Base-by-base conservation (phyloP, 1,284 basidiomycete species). In the Xerocomus amazonicus region DNA sequence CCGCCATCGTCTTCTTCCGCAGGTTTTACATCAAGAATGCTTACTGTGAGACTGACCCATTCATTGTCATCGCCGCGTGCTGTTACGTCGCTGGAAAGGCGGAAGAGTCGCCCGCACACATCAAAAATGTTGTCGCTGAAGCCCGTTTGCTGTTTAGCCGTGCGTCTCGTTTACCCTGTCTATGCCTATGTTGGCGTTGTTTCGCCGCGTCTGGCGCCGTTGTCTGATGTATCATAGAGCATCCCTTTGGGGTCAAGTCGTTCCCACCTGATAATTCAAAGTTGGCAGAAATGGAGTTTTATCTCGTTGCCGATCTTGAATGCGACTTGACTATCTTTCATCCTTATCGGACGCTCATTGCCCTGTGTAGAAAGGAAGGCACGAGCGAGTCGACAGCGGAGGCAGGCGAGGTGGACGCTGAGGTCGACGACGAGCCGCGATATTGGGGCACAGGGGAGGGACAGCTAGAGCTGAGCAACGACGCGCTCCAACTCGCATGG, bases 281-380 rank as follows among this genome's bases (percentile, higher is more conserved):
- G 62, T 73, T 99, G 6, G 96, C 95, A 5, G 95, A 98, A 68
- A 97, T 97, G 95, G 96, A 98, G 68, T 98, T 98, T 71, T 98
- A 97, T 70, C 81, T 99, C 12, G 83, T 99, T 17, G 92, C 93
- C 61, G 96, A 99, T 66, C 80, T 99, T 36, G 93, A 97, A 68
- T 98, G 96, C 62, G 93, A 98, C 70, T 74, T 99, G 36, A 81
- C 89, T 44, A 78, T 98, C 7, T 97, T 93, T 67, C 96, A 98
- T 67, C 94, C 96, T 0, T 99, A 98, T 70, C 84, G 92, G 39
- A 89, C 90, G 0, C 78, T 98, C 31, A 72, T 90, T 40, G 77
- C 86, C 5, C 75, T 97, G 12, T 90, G 84, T 57, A 85, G 80
- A 23, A 74, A 72, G 61, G 71, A 82, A 70, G 54, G 65, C 60